phyloP scores from a whole-genome alignment of 192 early-diverging fungal genomes.

The Umbelopsis ramanniana region DNA sequence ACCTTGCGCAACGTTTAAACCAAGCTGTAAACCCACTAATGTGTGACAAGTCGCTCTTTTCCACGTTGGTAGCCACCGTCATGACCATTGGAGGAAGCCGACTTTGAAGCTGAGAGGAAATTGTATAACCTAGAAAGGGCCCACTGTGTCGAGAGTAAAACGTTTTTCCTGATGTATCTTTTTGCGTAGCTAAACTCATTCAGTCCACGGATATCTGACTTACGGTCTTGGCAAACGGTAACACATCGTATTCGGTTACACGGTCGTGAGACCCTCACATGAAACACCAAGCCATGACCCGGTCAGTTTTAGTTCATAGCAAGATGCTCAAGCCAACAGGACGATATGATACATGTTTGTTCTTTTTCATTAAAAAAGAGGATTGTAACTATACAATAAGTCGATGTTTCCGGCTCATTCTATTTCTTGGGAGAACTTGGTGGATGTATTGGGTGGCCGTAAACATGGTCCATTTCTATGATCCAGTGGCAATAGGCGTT shows the following conservation, averaged over 20 bases:
- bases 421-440: not conserved
- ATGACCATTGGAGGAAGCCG: too few relatives aligned
- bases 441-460: not conserved
- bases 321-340: not conserved
- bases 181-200: too few relatives aligned
- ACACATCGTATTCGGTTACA: not conserved
- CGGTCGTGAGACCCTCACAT: conserved; percentile 15
- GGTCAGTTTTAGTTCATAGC: too few relatives aligned
- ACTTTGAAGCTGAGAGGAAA: too few relatives aligned
- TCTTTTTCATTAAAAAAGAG: not conserved
- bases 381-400: not conserved
- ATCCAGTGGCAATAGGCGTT: not conserved
- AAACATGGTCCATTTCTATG: not conserved
- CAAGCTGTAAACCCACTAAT: too few relatives aligned
- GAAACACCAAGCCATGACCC: not conserved
- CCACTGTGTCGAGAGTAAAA: too few relatives aligned
- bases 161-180: too few relatives aligned
- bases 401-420: not conserved
- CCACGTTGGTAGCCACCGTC: too few relatives aligned
- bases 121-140: too few relatives aligned
- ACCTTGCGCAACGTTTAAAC: too few relatives aligned
- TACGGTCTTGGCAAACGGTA: not conserved
- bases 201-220: not conserved
- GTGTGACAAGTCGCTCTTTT: too few relatives aligned
- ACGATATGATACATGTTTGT: conserved; percentile 7